A percentile compares a stretch with the other conserved stretches of the same genome.
phyloP scores from a whole-genome alignment of 2,329 filamentous ascomycete species.

The Microdochium paspali region DNA sequence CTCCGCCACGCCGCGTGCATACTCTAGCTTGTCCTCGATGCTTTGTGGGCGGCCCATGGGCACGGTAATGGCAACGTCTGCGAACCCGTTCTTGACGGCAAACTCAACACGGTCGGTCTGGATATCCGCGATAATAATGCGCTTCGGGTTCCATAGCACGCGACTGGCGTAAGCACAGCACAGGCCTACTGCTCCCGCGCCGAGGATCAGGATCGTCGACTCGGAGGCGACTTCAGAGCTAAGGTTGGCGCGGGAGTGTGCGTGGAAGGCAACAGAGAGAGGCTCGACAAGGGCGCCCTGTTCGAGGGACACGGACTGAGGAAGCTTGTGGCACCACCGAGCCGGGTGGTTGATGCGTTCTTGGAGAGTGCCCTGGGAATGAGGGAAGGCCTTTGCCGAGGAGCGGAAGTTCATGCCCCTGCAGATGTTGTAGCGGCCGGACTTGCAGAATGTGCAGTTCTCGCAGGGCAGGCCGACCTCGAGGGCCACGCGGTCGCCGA shows the following conservation, averaged over 20 bases:
- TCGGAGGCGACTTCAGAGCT: conserved; percentile 14
- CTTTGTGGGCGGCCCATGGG: conserved; percentile 36
- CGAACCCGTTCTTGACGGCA: conserved; percentile 44
- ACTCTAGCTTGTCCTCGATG: conserved; percentile 42
- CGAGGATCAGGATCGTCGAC: conserved; percentile 43
- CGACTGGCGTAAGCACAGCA: conserved; percentile 49
- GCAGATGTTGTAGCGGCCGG: conserved; percentile 56
- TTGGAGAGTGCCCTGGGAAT: conserved; percentile 50
- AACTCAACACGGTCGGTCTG: conserved; percentile 47
- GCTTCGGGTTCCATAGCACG: conserved; percentile 26
- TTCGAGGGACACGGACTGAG: conserved; percentile 34
- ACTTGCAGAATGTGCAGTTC: conserved; percentile 35
- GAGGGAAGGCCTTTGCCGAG: conserved; percentile 46
- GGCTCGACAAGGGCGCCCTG: conserved; percentile 51
- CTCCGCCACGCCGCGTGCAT: conserved; percentile 38
- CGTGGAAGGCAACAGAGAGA: conserved; percentile 50
- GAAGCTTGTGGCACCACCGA: conserved; percentile 48
- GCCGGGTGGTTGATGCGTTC: conserved; percentile 46
- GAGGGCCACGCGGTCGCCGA: conserved; percentile 61
- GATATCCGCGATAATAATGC: conserved; percentile 46
- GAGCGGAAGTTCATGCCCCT: conserved; percentile 45
- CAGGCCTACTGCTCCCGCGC: conserved; percentile 52
- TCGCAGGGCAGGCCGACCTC: conserved; percentile 48
- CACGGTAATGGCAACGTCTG: conserved; percentile 41
- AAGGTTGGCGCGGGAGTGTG: conserved; percentile 34